Evolutionary conservation across 2,329 filamentous ascomycete species (phyloP).

Genomic region (Ophiostoma ulmi): DNA sequence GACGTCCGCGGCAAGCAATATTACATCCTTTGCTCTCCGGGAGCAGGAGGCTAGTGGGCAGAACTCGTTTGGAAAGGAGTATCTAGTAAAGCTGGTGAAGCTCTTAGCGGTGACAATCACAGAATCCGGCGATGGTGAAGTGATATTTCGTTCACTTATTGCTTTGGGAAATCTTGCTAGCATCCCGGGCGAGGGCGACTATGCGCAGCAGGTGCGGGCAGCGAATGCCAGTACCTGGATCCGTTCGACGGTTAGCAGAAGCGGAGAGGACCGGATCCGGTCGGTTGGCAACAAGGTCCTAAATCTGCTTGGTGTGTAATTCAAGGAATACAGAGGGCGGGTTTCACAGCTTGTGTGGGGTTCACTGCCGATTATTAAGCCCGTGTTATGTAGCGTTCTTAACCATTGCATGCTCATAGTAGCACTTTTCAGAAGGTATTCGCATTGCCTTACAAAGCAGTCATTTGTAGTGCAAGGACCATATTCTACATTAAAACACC

Average conservation of each 20-base stretch:
- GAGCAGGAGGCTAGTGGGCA: conserved; percentile 41
- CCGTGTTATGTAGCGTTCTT: background rate
- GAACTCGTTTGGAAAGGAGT: conserved; percentile 40
- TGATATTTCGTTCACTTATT: conserved; percentile 75
- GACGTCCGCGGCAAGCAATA: conserved; percentile 79
- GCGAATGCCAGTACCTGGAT: conserved; percentile 37
- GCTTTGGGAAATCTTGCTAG: conserved; percentile 68
- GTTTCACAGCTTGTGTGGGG: background rate
- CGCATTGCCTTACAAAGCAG: background rate
- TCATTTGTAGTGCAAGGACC: background rate
- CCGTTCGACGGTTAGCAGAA: conserved; percentile 39
- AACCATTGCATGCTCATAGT: background rate
- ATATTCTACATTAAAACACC: background rate
- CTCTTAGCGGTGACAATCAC: conserved; percentile 59
- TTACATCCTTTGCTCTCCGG: conserved; percentile 63
- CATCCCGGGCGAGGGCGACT: conserved; percentile 41
- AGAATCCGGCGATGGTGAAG: conserved; percentile 70
- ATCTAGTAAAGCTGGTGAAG: conserved; percentile 42
- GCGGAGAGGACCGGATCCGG: conserved; percentile 45
- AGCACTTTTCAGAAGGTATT: background rate
- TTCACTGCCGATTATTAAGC: no score
- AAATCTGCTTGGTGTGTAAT: conserved; percentile 14
- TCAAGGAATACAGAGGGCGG: background rate
- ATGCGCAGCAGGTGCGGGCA: conserved; percentile 24
- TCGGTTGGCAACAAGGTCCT: conserved; percentile 22